Evolutionary conservation across 2,329 filamentous ascomycete genomes (phyloP).

Genomic region (Claviceps sp.): DNA sequence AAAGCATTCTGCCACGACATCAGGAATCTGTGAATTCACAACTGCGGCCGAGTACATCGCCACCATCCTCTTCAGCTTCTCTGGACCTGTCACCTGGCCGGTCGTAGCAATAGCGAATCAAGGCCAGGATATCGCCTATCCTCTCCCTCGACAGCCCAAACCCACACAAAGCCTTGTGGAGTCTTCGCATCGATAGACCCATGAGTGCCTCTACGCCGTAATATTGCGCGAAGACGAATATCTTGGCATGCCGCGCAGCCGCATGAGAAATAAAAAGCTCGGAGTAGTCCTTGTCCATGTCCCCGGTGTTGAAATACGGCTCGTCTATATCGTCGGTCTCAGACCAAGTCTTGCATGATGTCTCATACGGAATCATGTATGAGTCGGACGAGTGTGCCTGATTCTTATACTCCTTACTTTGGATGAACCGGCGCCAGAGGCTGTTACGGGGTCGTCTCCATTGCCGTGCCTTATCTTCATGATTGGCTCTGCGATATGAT

Average conservation of each 20-base stretch:
- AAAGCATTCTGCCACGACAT: no score
- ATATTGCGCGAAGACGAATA: background rate
- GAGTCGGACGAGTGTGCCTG: no score
- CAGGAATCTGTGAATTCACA: no score
- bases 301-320: background rate
- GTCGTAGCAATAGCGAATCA: background rate
- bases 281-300: background rate
- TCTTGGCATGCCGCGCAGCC: background rate
- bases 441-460: no score
- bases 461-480: no score
- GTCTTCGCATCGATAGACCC: background rate
- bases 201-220: background rate
- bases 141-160: background rate
- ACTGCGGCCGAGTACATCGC: no score
- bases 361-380: no score
- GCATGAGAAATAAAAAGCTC: background rate
- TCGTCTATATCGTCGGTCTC: no score
- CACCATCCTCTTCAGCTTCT: background rate
- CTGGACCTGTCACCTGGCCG: background rate
- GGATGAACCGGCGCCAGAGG: no score
- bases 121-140: background rate
- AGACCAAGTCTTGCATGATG: no score
- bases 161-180: background rate
- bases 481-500: no score
- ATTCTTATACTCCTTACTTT: no score